A percentile compares a stretch with the other conserved stretches of the same genome.
Evolutionary conservation across 2,329 filamentous ascomycete species (phyloP).

Genomic region (Emmonsiellopsis sp.): DNA sequence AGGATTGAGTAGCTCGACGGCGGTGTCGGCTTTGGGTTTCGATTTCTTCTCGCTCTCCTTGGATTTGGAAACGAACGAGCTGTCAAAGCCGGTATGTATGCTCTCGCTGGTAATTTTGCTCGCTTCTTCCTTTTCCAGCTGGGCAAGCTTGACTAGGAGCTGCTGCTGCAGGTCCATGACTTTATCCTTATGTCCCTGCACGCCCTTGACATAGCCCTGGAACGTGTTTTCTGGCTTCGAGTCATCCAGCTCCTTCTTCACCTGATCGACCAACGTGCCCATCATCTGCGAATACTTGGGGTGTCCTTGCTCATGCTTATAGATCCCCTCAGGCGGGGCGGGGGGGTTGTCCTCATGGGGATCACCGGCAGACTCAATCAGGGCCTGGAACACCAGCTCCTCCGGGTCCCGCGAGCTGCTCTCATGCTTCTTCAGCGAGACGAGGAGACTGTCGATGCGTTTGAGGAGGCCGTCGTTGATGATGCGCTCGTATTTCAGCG

Average conservation of each 20-base stretch:
- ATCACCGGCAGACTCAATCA: constrained; percentile 70
- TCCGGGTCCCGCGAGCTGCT: constrained; percentile 57
- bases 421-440: constrained; percentile 64
- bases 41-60: constrained; percentile 33
- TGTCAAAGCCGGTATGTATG: constrained; percentile 83
- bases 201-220: constrained; percentile 66
- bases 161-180: constrained; percentile 70
- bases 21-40: constrained; percentile 11
- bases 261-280: constrained; percentile 87
- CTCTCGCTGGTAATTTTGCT: constrained; percentile 91
- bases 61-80: constrained; percentile 64
- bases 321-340: constrained; percentile 66
- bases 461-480: constrained; percentile 85
- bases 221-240: constrained; percentile 59
- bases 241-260: constrained; percentile 76
- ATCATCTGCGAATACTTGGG: constrained; percentile 96
- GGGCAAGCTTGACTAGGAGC: constrained; percentile 60
- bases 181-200: constrained; percentile 66
- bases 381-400: constrained; percentile 76
- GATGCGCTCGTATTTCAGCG: constrained; percentile 76
- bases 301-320: constrained; percentile 62
- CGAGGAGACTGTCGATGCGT: constrained; percentile 71
- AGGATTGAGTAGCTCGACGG: constrained; percentile 71
- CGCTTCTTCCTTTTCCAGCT: constrained; percentile 74
- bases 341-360: constrained; percentile 66